phyloP scores from a whole-genome alignment of 768 basidiomycete genomes.

The Paxillus ammoniavirescens region DNA sequence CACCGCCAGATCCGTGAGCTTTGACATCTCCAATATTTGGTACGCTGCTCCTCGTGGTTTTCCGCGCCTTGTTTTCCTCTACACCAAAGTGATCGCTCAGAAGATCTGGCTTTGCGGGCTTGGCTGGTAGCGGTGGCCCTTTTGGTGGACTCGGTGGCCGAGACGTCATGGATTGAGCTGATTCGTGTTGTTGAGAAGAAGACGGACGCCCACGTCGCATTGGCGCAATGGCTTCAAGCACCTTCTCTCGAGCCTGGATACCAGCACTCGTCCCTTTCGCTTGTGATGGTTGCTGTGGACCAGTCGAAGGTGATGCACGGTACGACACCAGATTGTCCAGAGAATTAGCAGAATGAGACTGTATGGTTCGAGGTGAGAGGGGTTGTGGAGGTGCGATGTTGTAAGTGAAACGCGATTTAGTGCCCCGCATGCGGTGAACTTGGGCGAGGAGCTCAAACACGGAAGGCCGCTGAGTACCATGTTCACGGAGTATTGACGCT shows the following conservation, averaged over 20 bases:
- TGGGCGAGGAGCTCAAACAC: constrained; percentile 83
- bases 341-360: constrained; percentile 25
- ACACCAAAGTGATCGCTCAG: constrained; percentile 35
- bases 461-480: constrained; percentile 80
- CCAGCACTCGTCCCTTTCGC: constrained; percentile 45
- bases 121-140: constrained; percentile 11
- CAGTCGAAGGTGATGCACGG: constrained; percentile 24
- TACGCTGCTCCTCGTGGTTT: constrained; percentile 30
- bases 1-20: constrained; percentile 26
- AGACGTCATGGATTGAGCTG: constrained; percentile 34
- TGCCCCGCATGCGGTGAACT: constrained; percentile 86
- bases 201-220: constrained; percentile 71
- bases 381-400: constrained; percentile 46
- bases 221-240: constrained; percentile 76
- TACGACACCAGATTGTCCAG: constrained; percentile 42
- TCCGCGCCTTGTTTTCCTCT: constrained; percentile 52
- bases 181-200: constrained; percentile 32
- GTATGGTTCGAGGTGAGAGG: constrained; percentile 42
- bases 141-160: constrained; percentile 24
- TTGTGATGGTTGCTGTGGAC: constrained; percentile 14
- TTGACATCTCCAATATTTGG: constrained; percentile 10
- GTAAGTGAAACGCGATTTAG: constrained; percentile 78
- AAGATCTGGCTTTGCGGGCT: constrained; percentile 29
- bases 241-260: constrained; percentile 71
- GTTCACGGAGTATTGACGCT: constrained; percentile 94